These are phyloP conservation scores for Drechslera avenae DNA, from an alignment of 2,329 filamentous ascomycete genomes.

Conservation along the genomic window DNA sequence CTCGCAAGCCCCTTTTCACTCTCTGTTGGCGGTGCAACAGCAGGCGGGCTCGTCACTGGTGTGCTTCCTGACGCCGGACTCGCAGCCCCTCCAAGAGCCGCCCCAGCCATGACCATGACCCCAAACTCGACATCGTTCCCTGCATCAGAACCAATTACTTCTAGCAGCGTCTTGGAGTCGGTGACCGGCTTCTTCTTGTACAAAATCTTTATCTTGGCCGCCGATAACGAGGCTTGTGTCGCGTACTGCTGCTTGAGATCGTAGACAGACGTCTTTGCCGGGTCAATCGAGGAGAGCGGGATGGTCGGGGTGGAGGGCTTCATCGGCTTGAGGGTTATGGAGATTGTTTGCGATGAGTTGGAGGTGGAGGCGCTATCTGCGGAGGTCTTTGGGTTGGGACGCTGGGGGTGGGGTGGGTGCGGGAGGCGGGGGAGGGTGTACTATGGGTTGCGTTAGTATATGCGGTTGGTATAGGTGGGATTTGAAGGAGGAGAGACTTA, in stretches of 20 bases:
- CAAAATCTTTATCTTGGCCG: slow-evolving; percentile 81
- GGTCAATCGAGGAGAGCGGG: slow-evolving; percentile 65
- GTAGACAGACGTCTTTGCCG: slow-evolving; percentile 73
- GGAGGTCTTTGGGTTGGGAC: slow-evolving; percentile 44
- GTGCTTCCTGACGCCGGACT: slow-evolving; percentile 46
- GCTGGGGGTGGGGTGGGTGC: slow-evolving; percentile 58
- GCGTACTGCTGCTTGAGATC: slow-evolving; percentile 77
- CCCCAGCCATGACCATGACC: slow-evolving; percentile 81
- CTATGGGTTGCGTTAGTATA: slow-evolving; percentile 48
- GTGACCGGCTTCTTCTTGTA: slow-evolving; percentile 83
- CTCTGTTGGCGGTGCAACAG: slow-evolving; percentile 60
- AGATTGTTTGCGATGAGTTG: slow-evolving; percentile 50
- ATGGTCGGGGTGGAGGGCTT: slow-evolving; percentile 66
- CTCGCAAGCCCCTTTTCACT: slow-evolving; percentile 50
- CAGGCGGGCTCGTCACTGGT: slow-evolving; percentile 54
- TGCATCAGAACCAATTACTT: slow-evolving; percentile 66
- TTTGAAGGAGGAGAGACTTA: slow-evolving; percentile 55
- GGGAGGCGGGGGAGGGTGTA: slow-evolving; percentile 74
- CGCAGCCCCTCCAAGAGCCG: slow-evolving; percentile 51
- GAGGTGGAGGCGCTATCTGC: slow-evolving; percentile 51
- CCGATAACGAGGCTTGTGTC: slow-evolving; percentile 61
- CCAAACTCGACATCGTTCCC: slow-evolving; percentile 71
- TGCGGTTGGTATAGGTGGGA: slow-evolving; percentile 8
- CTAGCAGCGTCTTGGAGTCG: slow-evolving; percentile 77
- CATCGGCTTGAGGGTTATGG: slow-evolving; percentile 73